These are phyloP conservation scores for Cucumis sativus DNA, from an alignment of 306 rosid genomes.

Conservation along the genomic window DNA sequence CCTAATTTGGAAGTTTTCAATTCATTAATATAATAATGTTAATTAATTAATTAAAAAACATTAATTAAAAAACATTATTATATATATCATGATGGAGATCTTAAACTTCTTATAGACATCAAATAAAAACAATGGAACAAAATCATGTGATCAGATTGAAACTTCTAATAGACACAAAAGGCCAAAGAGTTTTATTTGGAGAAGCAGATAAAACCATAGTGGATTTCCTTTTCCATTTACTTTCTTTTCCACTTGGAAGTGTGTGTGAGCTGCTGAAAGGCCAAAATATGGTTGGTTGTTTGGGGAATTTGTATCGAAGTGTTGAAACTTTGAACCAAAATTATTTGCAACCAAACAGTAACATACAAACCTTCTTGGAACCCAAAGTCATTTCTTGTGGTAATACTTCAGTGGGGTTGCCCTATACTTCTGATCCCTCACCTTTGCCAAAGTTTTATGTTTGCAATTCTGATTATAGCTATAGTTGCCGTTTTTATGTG, in stretches of 20 bases:
- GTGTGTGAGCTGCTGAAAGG: constrained; percentile 14
- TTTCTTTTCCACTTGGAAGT: constrained; percentile 21
- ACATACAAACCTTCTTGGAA: constrained; percentile 15
- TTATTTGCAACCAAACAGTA: constrained; percentile 15
- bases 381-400: neutral
- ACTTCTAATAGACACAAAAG: constrained; percentile 22
- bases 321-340: constrained; percentile 18
- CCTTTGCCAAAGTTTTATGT: no score
- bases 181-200: constrained; percentile 22
- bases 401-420: neutral
- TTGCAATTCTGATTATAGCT: no score
- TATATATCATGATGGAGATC: neutral
- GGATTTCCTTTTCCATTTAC: constrained; percentile 29
- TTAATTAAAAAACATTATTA: no score
- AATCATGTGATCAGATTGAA: constrained; percentile 4
- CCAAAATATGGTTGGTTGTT: constrained; percentile 23
- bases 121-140: neutral
- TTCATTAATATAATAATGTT: neutral
- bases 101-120: constrained; percentile 27
- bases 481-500: no score
- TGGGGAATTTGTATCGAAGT: constrained; percentile 32
- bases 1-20: neutral
- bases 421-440: no score
- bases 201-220: constrained; percentile 33
- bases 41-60: no score